A percentile compares a stretch with the other conserved stretches of the same genome.
phyloP scores from a whole-genome alignment of 1,139 yeast species.

The Kodamaea ohmeri region DNA sequence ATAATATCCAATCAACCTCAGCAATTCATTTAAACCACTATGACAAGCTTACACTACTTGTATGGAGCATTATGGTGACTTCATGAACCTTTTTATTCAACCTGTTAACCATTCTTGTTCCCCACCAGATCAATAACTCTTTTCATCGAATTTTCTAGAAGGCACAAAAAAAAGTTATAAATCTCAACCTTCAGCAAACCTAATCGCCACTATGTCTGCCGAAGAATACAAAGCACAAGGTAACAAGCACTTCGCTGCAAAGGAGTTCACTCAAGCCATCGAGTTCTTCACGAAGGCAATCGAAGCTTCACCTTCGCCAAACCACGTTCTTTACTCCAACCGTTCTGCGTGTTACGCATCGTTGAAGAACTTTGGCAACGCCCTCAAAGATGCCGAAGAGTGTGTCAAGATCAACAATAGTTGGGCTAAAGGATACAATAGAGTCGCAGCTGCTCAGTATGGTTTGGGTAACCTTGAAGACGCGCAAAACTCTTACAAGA shows the following conservation, averaged over 20 bases:
- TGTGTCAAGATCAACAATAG: slow-evolving; percentile 74
- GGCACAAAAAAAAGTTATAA: slow-evolving; percentile 2
- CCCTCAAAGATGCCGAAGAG: slow-evolving; percentile 79
- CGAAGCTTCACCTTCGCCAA: slow-evolving; percentile 74
- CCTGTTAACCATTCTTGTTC: too few relatives aligned
- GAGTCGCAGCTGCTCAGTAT: slow-evolving; percentile 89
- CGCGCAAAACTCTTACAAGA: slow-evolving; percentile 67
- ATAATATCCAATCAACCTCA: too few relatives aligned
- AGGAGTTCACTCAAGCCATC: slow-evolving; percentile 77
- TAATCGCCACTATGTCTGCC: slow-evolving; percentile 40
- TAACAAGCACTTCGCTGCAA: slow-evolving; percentile 86
- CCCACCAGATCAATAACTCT: too few relatives aligned
- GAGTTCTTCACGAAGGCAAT: slow-evolving; percentile 84
- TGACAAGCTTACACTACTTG: too few relatives aligned
- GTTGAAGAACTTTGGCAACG: slow-evolving; percentile 65
- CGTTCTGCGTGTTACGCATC: slow-evolving; percentile 94
- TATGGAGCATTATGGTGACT: too few relatives aligned
- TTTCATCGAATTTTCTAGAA: slow-evolving; percentile 10
- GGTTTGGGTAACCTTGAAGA: slow-evolving; percentile 78
- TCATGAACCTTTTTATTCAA: too few relatives aligned
- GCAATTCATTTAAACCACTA: too few relatives aligned
- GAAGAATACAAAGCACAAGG: slow-evolving; percentile 82
- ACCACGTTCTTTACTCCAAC: slow-evolving; percentile 88
- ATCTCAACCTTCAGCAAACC: background rate
- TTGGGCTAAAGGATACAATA: slow-evolving; percentile 94